phyloP scores from a whole-genome alignment of 2,329 filamentous ascomycete genomes.

The Cladosporium sp. region DNA sequence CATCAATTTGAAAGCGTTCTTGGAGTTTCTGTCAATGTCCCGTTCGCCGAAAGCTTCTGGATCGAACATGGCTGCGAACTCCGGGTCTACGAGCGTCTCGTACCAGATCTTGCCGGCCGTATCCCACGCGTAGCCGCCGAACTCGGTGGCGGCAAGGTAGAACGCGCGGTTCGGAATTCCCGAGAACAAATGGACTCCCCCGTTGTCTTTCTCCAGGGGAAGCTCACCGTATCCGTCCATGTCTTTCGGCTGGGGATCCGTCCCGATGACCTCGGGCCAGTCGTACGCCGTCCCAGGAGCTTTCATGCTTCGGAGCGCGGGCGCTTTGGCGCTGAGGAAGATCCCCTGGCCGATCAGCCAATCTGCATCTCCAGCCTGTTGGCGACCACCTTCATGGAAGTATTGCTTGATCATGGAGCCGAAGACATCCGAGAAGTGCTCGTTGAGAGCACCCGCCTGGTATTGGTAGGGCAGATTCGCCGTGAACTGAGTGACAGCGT shows the following conservation, averaged over 20 bases:
- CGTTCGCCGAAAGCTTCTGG: background rate
- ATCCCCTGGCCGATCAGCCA: constrained; percentile 1
- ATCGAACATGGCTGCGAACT: background rate
- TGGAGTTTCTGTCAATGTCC: background rate
- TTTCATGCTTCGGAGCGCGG: constrained; percentile 3
- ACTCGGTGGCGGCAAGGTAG: background rate
- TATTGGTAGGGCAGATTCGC: background rate
- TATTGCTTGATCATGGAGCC: background rate
- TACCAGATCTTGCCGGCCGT: constrained; percentile 5
- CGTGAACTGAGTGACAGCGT: constrained; percentile 2
- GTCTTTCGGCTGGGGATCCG: background rate
- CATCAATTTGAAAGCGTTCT: constrained; percentile 2
- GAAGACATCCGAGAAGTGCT: constrained; percentile 3
- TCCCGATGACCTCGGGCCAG: background rate
- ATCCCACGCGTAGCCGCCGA: background rate
- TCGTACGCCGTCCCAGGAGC: constrained; percentile 3
- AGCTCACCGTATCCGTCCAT: background rate
- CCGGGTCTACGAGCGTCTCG: background rate
- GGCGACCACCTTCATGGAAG: background rate
- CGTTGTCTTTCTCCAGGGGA: background rate
- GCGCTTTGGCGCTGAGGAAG: background rate
- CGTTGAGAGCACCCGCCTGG: constrained; percentile 2
- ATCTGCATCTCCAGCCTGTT: background rate
- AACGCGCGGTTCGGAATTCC: constrained; percentile 4
- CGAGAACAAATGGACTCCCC: background rate